Percentiles rank a stretch among this genome's conserved stretches.
Evolutionary conservation across 1,284 basidiomycete genomes (phyloP).

Genomic region (Tilletiopsis washingtonensis): DNA sequence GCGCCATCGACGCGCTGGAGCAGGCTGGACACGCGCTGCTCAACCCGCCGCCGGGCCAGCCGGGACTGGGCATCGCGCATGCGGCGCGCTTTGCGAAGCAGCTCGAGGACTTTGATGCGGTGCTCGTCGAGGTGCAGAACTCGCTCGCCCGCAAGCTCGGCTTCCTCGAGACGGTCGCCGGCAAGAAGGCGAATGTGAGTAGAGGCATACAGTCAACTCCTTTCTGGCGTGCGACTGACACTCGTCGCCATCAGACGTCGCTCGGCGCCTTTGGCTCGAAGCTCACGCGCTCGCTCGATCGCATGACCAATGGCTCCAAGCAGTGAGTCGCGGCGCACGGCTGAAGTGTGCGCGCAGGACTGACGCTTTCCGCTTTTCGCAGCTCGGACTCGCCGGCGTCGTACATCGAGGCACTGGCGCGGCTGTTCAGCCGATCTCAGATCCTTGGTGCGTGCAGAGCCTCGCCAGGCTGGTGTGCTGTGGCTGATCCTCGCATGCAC

Average conservation of each 20-base stretch:
- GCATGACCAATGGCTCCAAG: slow-evolving; percentile 76
- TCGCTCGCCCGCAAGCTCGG: slow-evolving; percentile 70
- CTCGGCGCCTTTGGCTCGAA: slow-evolving; percentile 61
- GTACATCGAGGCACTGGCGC: slow-evolving; percentile 71
- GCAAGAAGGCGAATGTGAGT: slow-evolving; percentile 34
- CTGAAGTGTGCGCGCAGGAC: not conserved
- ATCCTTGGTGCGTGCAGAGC: slow-evolving; percentile 54
- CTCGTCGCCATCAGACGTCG: not conserved
- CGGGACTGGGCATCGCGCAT: slow-evolving; percentile 21
- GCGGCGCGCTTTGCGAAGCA: slow-evolving; percentile 46
- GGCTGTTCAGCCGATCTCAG: slow-evolving; percentile 67
- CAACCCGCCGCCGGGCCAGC: slow-evolving; percentile 6
- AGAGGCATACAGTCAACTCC: not conserved
- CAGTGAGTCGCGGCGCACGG: not conserved
- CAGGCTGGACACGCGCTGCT: slow-evolving; percentile 18
- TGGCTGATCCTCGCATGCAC: not conserved
- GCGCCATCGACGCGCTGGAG: slow-evolving; percentile 66
- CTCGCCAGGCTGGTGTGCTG: no score
- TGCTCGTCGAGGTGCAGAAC: slow-evolving; percentile 63
- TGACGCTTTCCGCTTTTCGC: slow-evolving; percentile 3
- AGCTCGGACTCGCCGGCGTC: slow-evolving; percentile 78
- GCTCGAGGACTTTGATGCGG: slow-evolving; percentile 67
- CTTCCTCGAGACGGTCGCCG: slow-evolving; percentile 55
- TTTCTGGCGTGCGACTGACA: not conserved
- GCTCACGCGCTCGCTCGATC: slow-evolving; percentile 73